phyloP scores from a whole-genome alignment of 257 asterid genomes.

The Penstemon newberryi region DNA sequence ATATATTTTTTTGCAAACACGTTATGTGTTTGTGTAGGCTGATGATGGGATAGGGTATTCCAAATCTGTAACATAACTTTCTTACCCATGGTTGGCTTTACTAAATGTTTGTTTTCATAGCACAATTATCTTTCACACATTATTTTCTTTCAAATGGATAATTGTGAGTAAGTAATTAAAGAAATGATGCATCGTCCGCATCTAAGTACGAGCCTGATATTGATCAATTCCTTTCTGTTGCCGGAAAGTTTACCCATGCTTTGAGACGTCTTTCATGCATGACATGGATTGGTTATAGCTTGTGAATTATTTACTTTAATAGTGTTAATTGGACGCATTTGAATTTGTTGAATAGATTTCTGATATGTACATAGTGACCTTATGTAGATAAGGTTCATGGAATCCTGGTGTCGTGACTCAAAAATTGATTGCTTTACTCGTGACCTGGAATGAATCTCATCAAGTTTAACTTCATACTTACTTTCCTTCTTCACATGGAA shows the following conservation, averaged over 20 bases:
- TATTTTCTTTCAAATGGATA: constrained; percentile 14
- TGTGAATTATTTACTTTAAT: constrained; percentile 14
- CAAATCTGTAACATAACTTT: constrained; percentile 1
- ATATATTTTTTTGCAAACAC: constrained; percentile 6
- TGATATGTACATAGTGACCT: constrained; percentile 2
- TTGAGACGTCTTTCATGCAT: constrained; percentile 4
- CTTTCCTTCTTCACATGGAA: constrained; percentile 1
- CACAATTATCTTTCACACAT: neutral
- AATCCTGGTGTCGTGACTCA: constrained; percentile 13
- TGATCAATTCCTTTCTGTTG: constrained; percentile 10
- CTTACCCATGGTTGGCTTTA: constrained; percentile 13
- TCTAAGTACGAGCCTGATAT: constrained; percentile 9
- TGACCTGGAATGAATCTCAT: constrained; percentile 21
- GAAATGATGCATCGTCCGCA: constrained; percentile 7
- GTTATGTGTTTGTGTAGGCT: constrained; percentile 23
- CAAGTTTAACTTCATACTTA: constrained; percentile 6
- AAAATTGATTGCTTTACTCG: constrained; percentile 11
- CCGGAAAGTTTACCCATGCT: constrained; percentile 19
- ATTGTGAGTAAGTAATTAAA: constrained; percentile 13
- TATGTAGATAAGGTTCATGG: constrained; percentile 10
- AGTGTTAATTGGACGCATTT: constrained; percentile 5
- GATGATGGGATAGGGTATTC: constrained; percentile 16
- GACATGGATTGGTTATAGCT: constrained; percentile 20
- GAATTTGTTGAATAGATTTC: neutral
- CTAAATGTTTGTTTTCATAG: neutral